phyloP scores from a whole-genome alignment of 2,329 filamentous ascomycete species.

The Beauveria rudraprayagi region DNA sequence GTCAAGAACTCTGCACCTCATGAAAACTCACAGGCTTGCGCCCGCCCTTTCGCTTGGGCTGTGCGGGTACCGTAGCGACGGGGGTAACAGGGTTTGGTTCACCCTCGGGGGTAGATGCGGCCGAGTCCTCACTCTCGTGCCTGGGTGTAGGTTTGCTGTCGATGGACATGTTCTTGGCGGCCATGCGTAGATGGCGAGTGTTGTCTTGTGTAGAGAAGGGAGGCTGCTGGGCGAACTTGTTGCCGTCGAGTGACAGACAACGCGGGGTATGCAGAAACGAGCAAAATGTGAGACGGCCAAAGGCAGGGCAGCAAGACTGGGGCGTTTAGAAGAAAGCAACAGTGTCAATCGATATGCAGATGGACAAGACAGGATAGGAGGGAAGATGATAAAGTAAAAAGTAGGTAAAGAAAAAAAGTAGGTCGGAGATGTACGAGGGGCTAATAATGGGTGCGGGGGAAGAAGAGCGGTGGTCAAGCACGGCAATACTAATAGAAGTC shows the following conservation, averaged over 20 bases:
- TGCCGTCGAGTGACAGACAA: not conserved
- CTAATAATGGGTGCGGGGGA: not conserved
- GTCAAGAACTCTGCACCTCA: conserved; percentile 35
- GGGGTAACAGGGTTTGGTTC: conserved; percentile 34
- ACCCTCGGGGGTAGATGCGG: conserved; percentile 51
- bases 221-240: not conserved
- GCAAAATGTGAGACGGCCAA: not conserved
- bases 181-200: conserved; percentile 32
- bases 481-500: not conserved
- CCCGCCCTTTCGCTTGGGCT: conserved; percentile 92
- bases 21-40: conserved; percentile 79
- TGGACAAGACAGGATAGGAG: not conserved
- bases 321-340: not conserved
- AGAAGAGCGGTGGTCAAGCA: not conserved
- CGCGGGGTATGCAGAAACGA: not conserved
- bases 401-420: not conserved
- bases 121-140: conserved; percentile 55
- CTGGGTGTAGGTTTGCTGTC: conserved; percentile 45
- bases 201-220: not conserved
- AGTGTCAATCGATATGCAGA: not conserved
- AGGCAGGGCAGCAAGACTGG: not conserved
- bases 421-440: not conserved
- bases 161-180: conserved; percentile 64
- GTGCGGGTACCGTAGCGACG: conserved; percentile 40
- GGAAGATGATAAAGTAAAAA: not conserved